These are phyloP conservation scores for Podospora comata DNA, from an alignment of 495 filamentous ascomycete species.

Conservation along the genomic window DNA sequence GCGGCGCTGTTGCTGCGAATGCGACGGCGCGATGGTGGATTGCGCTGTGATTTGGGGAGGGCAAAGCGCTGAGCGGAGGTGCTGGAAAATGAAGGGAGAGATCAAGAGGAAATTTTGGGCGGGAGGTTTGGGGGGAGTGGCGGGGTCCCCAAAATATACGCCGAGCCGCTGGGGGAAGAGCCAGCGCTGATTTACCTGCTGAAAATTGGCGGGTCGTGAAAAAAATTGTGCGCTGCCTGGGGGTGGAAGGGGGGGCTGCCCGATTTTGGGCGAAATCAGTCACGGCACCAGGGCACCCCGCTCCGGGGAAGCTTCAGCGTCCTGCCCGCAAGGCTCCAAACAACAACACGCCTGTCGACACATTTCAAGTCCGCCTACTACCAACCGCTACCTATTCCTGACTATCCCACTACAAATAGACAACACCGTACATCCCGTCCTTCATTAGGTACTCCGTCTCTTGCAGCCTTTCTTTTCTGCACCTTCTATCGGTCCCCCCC, in stretches of 20 bases:
- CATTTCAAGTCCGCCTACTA: too few species aligned
- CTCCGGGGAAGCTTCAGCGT: neutral
- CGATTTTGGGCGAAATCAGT: constrained; percentile 28
- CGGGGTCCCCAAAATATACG: constrained; percentile 36
- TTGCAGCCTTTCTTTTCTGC: too few species aligned
- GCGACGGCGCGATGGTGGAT: constrained; percentile 28
- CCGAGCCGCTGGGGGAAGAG: constrained; percentile 19
- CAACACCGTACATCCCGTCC: too few species aligned
- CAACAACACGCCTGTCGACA: neutral
- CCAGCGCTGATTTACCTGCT: constrained; percentile 35
- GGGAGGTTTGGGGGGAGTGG: constrained; percentile 31
- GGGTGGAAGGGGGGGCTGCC: constrained; percentile 13
- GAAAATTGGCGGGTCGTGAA: constrained; percentile 25
- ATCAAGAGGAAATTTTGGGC: constrained; percentile 34
- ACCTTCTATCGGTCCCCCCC: too few species aligned
- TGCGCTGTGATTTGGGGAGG: constrained; percentile 16
- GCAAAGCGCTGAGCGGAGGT: constrained; percentile 24
- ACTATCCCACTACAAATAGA: too few species aligned
- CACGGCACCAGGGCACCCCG: neutral
- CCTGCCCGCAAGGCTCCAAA: neutral
- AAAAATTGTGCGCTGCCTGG: constrained; percentile 26
- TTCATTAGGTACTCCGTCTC: too few species aligned
- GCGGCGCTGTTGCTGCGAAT: constrained; percentile 21
- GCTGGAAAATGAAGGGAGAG: constrained; percentile 34
- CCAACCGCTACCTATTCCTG: too few species aligned